Evolutionary conservation across 179 eudicot genomes (phyloP), one percentile per base, ranked within the genome.

Genomic region (Vitellaria paradoxa): DNA sequence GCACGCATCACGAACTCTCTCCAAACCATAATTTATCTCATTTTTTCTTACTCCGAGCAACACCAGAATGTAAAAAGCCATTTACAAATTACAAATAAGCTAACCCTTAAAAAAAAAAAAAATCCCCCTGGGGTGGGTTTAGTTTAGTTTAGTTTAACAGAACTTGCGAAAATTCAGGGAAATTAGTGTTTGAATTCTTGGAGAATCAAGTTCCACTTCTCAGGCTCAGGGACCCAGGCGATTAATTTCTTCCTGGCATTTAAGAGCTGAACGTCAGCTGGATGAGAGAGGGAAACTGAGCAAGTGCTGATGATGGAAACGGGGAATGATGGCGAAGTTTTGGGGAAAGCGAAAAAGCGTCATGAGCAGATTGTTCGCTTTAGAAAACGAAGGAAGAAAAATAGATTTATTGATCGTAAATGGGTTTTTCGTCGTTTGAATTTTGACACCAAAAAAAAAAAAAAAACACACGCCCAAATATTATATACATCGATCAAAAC

Each of bases 321-420:
- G 14, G 37, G 72, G 11, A 37, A 4, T 52, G 72, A 20, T 9
- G 73, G 65, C 15, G 65, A 40, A 76, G 23, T 11, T 68, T 20
- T 53, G 73, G n/a, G 73, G 65, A 7, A 76, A 40, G 20, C 52
- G 6, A 67, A 66, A 23, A 15, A 52, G 52, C 26, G 13, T 68
- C 56, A 68, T 12, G 66, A 68, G 42, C 79, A 76, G 79, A 40
- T 21, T 45, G 66, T 56, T 68, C 66, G 66, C 70, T 76, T 26
- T 73, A 68, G 73, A 66, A 76, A 56, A 57, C 73, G 42, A 55
- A 66, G 73, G 40, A 15, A 50, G 21, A n/a, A 46, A 30, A 30
- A 30, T 0, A 30, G 37, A 30, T 30, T 30, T 30, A 30, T 30
- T 1, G 37, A 30, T 30, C 37, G 2, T 30, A 30, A 30, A 30